Percentiles rank a stretch among this genome's conserved stretches.
Evolutionary conservation across 1,139 yeast species (phyloP).

Genomic region (Pichia sp.): DNA sequence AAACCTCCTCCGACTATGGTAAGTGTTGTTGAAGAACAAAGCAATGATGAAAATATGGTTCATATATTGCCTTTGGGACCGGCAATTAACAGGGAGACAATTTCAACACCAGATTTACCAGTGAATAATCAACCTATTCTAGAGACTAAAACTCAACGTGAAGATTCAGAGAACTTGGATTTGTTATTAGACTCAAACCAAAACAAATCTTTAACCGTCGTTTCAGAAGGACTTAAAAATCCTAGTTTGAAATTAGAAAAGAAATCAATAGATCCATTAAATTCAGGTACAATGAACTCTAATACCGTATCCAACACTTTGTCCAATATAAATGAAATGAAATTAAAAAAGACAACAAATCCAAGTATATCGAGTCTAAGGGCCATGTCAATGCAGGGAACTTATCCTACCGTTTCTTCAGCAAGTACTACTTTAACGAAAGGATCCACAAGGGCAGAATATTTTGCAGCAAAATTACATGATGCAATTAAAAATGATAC

Average conservation of each 20-base stretch:
- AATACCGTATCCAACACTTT: background rate
- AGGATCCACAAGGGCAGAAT: slow-evolving; percentile 65
- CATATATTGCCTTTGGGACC: slow-evolving; percentile 20
- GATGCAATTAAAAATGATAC: slow-evolving; percentile 84
- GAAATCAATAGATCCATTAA: slow-evolving; percentile 6
- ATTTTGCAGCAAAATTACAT: slow-evolving; percentile 90
- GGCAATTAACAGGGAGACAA: background rate
- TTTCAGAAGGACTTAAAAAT: background rate
- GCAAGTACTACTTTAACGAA: slow-evolving; percentile 25
- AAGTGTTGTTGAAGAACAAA: slow-evolving; percentile 26
- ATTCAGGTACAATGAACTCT: background rate
- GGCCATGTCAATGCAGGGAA: slow-evolving; percentile 16
- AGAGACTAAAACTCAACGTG: background rate
- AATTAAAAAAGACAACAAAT: slow-evolving; percentile 17
- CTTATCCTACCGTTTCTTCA: slow-evolving; percentile 23
- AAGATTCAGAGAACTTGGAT: background rate
- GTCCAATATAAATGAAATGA: slow-evolving; percentile 9
- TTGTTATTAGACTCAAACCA: background rate
- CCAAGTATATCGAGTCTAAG: slow-evolving; percentile 24
- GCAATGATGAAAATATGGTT: slow-evolving; percentile 16
- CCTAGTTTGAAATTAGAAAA: background rate
- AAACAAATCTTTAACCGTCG: background rate
- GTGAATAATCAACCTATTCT: background rate
- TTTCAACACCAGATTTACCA: background rate
- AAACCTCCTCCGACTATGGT: slow-evolving; percentile 12